These are phyloP conservation scores for Fusarium fujikuroi DNA, from an alignment of 2,329 filamentous ascomycete species.

Conservation along the genomic window DNA sequence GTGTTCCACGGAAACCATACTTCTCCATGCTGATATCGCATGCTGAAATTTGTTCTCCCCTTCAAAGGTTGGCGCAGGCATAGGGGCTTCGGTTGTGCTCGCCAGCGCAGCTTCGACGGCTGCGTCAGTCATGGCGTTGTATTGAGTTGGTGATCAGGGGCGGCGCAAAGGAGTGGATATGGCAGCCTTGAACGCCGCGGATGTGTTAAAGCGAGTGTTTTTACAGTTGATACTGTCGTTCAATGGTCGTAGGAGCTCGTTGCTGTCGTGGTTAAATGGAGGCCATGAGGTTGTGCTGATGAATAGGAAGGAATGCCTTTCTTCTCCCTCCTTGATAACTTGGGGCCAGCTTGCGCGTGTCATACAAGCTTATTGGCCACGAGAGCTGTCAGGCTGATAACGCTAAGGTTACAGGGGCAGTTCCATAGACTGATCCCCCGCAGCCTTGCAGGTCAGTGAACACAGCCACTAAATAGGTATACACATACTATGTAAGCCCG, in stretches of 20 bases:
- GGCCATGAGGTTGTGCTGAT: constrained; percentile 23
- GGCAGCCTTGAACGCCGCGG: constrained; percentile 24
- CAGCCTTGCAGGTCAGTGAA: constrained; percentile 43
- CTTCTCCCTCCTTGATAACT: constrained; percentile 29
- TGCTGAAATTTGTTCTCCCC: constrained; percentile 94
- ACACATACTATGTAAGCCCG: background rate
- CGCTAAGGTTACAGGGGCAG: constrained; percentile 37
- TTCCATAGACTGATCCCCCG: constrained; percentile 19
- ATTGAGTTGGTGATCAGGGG: constrained; percentile 13
- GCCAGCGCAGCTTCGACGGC: constrained; percentile 46
- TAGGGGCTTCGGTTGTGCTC: constrained; percentile 39
- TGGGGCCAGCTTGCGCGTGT: constrained; percentile 38
- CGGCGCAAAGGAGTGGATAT: constrained; percentile 30
- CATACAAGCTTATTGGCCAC: constrained; percentile 36
- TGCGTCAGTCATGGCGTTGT: constrained; percentile 48
- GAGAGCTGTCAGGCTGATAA: constrained; percentile 40
- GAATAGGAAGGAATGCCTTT: constrained; percentile 40
- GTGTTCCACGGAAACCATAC: constrained; percentile 59
- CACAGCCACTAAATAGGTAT: constrained; percentile 17
- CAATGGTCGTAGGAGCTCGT: constrained; percentile 8
- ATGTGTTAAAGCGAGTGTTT: constrained; percentile 1
- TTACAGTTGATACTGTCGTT: constrained; percentile 4
- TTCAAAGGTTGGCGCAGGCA: constrained; percentile 52
- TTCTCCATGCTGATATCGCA: constrained; percentile 95
- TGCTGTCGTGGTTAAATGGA: constrained; percentile 18